Base-by-base conservation (phyloP, 768 basidiomycete species). In the Mrakia gelida region DNA sequence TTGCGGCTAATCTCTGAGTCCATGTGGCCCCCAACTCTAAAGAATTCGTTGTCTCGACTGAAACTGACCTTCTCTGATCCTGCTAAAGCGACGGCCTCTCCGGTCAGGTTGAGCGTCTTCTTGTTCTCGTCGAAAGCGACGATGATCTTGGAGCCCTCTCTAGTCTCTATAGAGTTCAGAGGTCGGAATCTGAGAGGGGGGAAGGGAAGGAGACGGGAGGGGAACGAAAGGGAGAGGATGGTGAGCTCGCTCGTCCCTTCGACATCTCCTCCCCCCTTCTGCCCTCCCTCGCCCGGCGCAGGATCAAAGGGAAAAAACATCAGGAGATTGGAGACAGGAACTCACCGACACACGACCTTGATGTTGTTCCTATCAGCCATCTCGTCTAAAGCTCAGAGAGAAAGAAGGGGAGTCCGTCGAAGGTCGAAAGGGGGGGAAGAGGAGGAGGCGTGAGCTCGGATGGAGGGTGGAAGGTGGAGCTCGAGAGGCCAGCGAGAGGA, bases 271-370 rank as follows among this genome's bases (percentile, higher is more conserved):
- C 75, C 71, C 54, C 26, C 32, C 32, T 38, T 21, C 45, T 41
- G 34, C 10, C 38, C 32, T 16, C 67, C 16, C 70, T 23, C 68
- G 49, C 49, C 49, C 49, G 49, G 49, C 49, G 49, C 49, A 52
- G 49, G 18, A 52, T 52, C 49, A 52, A 52, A 52, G 49, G 49
- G 49, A 52, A 52, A 16, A 2, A 5, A 52, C 15, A 15, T 10
- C n/a, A 13, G 9, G 45, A 3, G 15, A 45, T n/a, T n/a, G n/a
- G 41, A 43, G 11, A 43, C 41, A 10, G 15, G 11, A 45, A 86
- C 94, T 81, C 81, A 95, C 96, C 96, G 94, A 89, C 96, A 98
- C 81, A 99, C 94, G 83, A 99, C 97, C 88, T 98, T 72, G 62
- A 65, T 41, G 56, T 78, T 67, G 41, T 73, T 73, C 28, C 52